Evolutionary conservation across 1,284 basidiomycete species (phyloP).

Genomic region (Cryptococcus floricola): DNA sequence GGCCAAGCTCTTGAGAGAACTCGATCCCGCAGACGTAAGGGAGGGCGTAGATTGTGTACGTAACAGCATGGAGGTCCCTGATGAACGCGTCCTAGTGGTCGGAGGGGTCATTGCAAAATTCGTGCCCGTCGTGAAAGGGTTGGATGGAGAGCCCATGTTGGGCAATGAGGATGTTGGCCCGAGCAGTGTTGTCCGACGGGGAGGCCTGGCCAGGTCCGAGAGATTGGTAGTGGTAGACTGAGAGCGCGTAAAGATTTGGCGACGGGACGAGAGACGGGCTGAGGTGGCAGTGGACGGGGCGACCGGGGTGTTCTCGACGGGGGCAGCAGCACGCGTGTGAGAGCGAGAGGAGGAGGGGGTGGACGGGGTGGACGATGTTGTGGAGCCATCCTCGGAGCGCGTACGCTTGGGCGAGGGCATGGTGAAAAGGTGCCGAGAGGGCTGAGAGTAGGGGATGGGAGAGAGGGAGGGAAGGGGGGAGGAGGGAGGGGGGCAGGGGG

Average conservation of each 20-base stretch:
- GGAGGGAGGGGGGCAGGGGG: no score
- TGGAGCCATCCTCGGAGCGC: neutral
- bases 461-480: neutral
- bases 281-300: neutral
- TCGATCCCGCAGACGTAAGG: conserved; percentile 6
- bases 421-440: neutral
- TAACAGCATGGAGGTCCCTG: conserved; percentile 17
- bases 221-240: neutral
- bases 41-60: conserved; percentile 26
- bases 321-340: neutral
- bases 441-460: no score
- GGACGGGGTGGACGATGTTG: neutral
- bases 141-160: neutral
- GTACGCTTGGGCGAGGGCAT: neutral
- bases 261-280: neutral
- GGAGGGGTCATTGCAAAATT: no score
- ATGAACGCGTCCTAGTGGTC: conserved; percentile 11
- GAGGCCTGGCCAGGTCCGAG: neutral
- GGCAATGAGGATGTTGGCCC: neutral
- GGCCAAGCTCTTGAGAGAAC: conserved; percentile 5
- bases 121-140: neutral
- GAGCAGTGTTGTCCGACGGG: neutral
- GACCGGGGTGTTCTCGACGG: neutral
- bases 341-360: neutral
- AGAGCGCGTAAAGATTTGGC: neutral